A percentile compares a stretch with the other conserved stretches of the same genome.
phyloP scores from a whole-genome alignment of 495 filamentous ascomycete species.

The Neurospora sublineolata region DNA sequence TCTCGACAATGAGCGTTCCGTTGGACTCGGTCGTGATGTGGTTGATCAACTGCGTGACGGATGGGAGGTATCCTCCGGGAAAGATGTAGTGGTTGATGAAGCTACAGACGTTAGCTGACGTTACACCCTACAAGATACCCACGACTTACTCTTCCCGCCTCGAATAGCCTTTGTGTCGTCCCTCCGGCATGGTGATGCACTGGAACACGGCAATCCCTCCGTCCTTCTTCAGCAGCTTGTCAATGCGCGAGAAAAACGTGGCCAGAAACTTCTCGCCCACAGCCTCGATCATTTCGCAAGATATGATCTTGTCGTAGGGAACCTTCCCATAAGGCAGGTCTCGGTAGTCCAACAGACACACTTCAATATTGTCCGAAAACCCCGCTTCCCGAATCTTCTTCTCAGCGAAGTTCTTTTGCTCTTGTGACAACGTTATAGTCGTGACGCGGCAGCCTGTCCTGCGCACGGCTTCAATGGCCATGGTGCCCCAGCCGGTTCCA shows the following conservation, averaged over 20 bases:
- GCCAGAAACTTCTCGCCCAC: constrained; percentile 54
- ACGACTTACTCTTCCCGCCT: constrained; percentile 32
- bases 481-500: constrained; percentile 58
- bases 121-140: not conserved
- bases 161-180: constrained; percentile 34
- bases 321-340: constrained; percentile 37
- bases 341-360: constrained; percentile 52
- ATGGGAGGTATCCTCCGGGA: constrained; percentile 61
- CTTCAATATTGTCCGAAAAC: constrained; percentile 39
- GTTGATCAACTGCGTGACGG: constrained; percentile 48
- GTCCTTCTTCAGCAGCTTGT: constrained; percentile 47
- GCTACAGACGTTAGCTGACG: constrained; percentile 13
- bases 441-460: constrained; percentile 52
- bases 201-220: constrained; percentile 60
- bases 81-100: constrained; percentile 70
- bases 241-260: constrained; percentile 48
- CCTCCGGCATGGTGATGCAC: constrained; percentile 66
- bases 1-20: constrained; percentile 49
- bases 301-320: constrained; percentile 57
- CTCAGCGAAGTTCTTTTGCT: constrained; percentile 52
- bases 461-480: constrained; percentile 50
- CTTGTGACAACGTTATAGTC: constrained; percentile 46
- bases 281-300: constrained; percentile 68
- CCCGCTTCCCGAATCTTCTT: constrained; percentile 43
- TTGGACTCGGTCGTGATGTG: constrained; percentile 46